Percentiles rank a stretch among this genome's conserved stretches.
These are phyloP conservation scores for Canavalia gladiata DNA, from an alignment of 306 rosid genomes.

Conservation along the genomic window DNA sequence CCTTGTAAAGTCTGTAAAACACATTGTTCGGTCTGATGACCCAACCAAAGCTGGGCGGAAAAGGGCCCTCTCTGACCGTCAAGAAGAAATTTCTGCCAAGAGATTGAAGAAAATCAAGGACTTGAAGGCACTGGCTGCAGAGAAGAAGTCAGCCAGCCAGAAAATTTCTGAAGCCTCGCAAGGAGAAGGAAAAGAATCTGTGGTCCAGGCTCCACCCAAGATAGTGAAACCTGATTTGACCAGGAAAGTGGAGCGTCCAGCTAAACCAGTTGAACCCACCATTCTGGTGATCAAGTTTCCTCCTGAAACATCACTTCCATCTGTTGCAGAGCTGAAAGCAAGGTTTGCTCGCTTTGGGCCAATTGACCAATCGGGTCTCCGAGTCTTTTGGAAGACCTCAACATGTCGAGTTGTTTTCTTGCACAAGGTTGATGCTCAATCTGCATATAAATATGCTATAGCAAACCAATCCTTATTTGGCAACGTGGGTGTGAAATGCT, in stretches of 20 bases:
- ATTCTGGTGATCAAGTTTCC: slow-evolving; percentile 91
- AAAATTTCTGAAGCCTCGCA: slow-evolving; percentile 65
- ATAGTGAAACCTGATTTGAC: slow-evolving; percentile 51
- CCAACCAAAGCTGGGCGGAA: slow-evolving; percentile 85
- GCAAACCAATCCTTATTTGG: slow-evolving; percentile 85
- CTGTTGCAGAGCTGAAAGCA: slow-evolving; percentile 93
- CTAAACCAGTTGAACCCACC: slow-evolving; percentile 75
- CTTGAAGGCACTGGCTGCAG: slow-evolving; percentile 70
- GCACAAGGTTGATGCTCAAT: slow-evolving; percentile 81
- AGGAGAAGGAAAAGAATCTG: slow-evolving; percentile 69
- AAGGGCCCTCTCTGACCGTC: slow-evolving; percentile 88
- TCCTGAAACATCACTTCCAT: slow-evolving; percentile 89
- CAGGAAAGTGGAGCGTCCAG: slow-evolving; percentile 59
- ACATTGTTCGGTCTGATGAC: slow-evolving; percentile 71
- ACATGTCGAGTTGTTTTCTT: slow-evolving; percentile 94
- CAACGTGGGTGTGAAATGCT: slow-evolving; percentile 68
- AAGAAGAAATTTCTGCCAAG: slow-evolving; percentile 91
- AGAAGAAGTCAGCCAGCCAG: slow-evolving; percentile 64
- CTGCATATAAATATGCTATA: slow-evolving; percentile 71
- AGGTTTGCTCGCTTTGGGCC: slow-evolving; percentile 98
- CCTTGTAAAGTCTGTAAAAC: slow-evolving; percentile 65
- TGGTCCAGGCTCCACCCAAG: slow-evolving; percentile 51
- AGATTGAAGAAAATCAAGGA: slow-evolving; percentile 80
- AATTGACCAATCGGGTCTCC: slow-evolving; percentile 84
- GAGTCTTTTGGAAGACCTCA: slow-evolving; percentile 84